Evolutionary conservation across 192 early-diverging fungal genomes (phyloP), one percentile per base, ranked within the genome.

Genomic region (Pecoramyces ruminantium): DNA sequence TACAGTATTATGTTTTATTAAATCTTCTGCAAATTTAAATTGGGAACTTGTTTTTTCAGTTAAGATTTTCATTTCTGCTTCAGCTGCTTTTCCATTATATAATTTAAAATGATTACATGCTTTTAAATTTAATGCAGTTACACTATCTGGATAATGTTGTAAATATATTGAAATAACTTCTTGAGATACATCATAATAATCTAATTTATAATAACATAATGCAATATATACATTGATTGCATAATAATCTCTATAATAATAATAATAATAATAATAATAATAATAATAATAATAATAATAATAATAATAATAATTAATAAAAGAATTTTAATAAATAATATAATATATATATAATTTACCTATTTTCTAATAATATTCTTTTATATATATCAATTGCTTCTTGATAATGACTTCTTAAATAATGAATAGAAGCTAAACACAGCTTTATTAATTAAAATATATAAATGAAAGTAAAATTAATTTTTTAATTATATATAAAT

Each of bases 371-470:
- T 78, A 91, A 83, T 29, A 91, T 87, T n/a, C 90, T 84, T 82
- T 91, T 90, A 83, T 91, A 91, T 77, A 91, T 91, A 81, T 91
- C 90, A 40, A 91, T 89, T 15, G 90, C 90, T 84, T 91, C 90
- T 81, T 91, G 90, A 80, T 91, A 91, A 81, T 91, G 90, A 51
- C 88, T 88, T 28, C 90, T 85, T 11, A 91, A 86, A 80, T 91
- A 91, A 79, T 91, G 90, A 30, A 91, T 89, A 5, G 90, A 91
- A 27, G 90, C 88, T 29, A 91, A 79, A 77, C 85, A 85, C 17
- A 90, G 84, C 38, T n/a, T n/a, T n/a, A n/a, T n/a, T n/a, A n/a
- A n/a, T n/a, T n/a, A n/a, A n/a, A n/a, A n/a, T n/a, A n/a, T n/a
- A n/a, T n/a, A n/a, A n/a, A n/a, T n/a, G n/a, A n/a, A n/a, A n/a